Conservation (phyloP, 306 rosid species). For the Styphnolobium japonicum region DNA sequence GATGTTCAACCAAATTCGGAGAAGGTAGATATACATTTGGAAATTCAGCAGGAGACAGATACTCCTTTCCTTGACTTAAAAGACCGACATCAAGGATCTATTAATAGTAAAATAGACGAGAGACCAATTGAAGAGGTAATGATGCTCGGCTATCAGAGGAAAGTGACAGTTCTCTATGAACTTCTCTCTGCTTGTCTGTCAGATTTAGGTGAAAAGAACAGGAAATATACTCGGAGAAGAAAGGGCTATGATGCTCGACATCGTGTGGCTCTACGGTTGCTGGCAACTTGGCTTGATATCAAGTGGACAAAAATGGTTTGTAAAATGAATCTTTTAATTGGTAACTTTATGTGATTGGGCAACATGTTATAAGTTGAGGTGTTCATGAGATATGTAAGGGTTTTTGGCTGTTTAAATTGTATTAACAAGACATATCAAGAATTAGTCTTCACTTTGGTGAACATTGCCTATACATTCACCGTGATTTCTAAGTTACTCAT, state of each 20-base stretch:
- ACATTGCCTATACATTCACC: background rate
- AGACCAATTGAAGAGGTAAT: constrained; percentile 59
- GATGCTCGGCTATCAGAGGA: constrained; percentile 71
- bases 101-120: constrained; percentile 33
- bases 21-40: constrained; percentile 37
- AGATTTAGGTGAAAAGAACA: constrained; percentile 46
- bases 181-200: constrained; percentile 88
- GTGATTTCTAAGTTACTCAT: background rate
- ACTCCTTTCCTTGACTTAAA: constrained; percentile 33
- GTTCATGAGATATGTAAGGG: background rate
- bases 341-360: constrained; percentile 2
- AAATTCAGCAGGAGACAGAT: constrained; percentile 33
- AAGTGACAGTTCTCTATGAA: constrained; percentile 71
- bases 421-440: background rate
- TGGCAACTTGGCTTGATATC: constrained; percentile 90
- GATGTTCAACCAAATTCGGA: constrained; percentile 49
- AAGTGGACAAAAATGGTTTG: constrained; percentile 83
- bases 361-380: constrained; percentile 15
- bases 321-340: constrained; percentile 26
- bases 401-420: background rate
- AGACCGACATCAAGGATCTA: constrained; percentile 30
- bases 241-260: constrained; percentile 90
- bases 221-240: constrained; percentile 55
- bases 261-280: constrained; percentile 69
- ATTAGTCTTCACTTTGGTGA: constrained; percentile 11